Percentiles rank a stretch among this genome's conserved stretches.
These are phyloP conservation scores for Fagus crenata DNA, from an alignment of 306 rosid genomes.

Conservation along the genomic window DNA sequence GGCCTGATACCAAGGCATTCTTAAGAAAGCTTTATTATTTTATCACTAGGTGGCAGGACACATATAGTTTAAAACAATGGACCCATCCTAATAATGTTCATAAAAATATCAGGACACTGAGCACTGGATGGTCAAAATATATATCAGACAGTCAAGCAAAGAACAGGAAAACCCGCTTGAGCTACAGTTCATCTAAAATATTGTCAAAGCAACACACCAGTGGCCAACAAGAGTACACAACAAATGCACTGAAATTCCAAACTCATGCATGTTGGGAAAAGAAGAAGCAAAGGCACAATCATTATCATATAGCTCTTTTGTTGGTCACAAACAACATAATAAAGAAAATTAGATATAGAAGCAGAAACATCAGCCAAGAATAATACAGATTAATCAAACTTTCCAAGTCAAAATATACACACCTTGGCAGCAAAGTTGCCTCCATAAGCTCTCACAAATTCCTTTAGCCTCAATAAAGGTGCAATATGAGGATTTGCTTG, in stretches of 20 bases:
- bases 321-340: no score
- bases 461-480: constrained; percentile 83
- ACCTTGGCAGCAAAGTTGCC: constrained; percentile 99
- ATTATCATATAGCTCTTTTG: no score
- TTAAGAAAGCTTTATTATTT: not conserved
- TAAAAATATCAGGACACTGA: not conserved
- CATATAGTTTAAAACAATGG: not conserved
- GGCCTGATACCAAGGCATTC: not conserved
- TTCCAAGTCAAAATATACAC: constrained; percentile 29
- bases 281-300: not conserved
- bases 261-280: not conserved
- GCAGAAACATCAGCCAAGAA: not conserved
- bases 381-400: not conserved
- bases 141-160: not conserved
- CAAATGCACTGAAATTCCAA: no score
- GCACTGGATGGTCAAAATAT: not conserved
- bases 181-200: no score
- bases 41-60: not conserved
- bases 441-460: constrained; percentile 73
- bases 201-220: no score
- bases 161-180: no score
- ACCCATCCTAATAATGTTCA: not conserved
- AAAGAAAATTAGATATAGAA: not conserved
- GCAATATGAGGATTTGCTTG: constrained; percentile 97
- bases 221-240: no score